Conservation (phyloP, 345 rosid genomes). For the Salix viminalis region DNA sequence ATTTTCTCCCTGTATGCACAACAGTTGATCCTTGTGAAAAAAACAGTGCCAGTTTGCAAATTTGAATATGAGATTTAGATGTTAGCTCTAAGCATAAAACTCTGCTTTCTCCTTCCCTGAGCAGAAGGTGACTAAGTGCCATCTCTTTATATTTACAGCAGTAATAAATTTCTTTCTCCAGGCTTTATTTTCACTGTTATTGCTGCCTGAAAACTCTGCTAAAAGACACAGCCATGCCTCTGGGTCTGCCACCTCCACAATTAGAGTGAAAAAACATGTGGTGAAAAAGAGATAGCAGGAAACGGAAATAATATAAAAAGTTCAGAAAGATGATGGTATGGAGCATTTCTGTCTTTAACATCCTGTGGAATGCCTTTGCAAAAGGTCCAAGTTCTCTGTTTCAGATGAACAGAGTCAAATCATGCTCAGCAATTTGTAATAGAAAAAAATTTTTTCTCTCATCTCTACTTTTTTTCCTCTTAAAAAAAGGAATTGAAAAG, state of each 20-base stretch:
- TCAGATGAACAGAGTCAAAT: constrained; percentile 40
- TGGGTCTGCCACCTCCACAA: constrained; percentile 34
- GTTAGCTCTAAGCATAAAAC: not conserved
- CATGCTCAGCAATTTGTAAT: constrained; percentile 39
- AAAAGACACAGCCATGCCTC: constrained; percentile 39
- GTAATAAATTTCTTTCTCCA: constrained; percentile 25
- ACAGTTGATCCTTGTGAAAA: constrained; percentile 21
- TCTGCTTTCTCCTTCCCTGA: not conserved
- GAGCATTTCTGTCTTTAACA: constrained; percentile 55
- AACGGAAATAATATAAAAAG: constrained; percentile 12
- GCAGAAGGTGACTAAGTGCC: constrained; percentile 8
- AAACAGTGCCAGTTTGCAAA: constrained; percentile 24
- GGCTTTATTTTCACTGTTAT: constrained; percentile 39
- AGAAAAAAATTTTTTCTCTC: constrained; percentile 25
- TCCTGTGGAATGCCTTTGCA: constrained; percentile 30
- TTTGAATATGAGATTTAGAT: constrained; percentile 8
- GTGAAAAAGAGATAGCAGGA: constrained; percentile 22
- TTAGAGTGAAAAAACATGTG: constrained; percentile 19
- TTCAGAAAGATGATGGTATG: constrained; percentile 35
- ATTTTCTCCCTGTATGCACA: constrained; percentile 23
- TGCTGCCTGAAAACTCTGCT: constrained; percentile 40
- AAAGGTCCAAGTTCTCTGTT: constrained; percentile 58
- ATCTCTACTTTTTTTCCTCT: constrained; percentile 12
- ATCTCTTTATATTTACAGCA: constrained; percentile 26
- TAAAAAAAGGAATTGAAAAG: constrained; percentile 21